Percentiles rank a stretch among this genome's conserved stretches.
These are phyloP conservation scores for Friedmanniomyces endolithicus DNA, from an alignment of 495 filamentous ascomycete genomes.

Conservation along the genomic window DNA sequence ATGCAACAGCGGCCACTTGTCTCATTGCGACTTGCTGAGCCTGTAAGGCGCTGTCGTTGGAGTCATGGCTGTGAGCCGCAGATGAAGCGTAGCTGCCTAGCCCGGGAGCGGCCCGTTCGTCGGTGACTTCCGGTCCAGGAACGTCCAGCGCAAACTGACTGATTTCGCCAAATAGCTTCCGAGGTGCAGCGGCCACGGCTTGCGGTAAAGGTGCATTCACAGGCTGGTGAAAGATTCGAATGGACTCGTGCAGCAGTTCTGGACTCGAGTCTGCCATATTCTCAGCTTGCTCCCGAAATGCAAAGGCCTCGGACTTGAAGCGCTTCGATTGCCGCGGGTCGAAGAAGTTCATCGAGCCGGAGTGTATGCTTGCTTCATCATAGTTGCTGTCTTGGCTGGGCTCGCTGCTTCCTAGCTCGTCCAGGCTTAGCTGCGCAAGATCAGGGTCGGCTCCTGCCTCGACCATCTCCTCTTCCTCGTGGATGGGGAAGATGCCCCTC, in stretches of 20 bases:
- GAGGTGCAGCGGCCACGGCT: constrained; percentile 20
- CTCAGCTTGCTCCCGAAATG: constrained; percentile 21
- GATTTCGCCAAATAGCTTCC: constrained; percentile 71
- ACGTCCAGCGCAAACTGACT: constrained; percentile 56
- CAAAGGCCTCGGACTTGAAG: constrained; percentile 21
- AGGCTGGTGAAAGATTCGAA: constrained; percentile 7
- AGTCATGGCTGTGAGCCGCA: neutral
- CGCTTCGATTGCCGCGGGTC: constrained; percentile 26
- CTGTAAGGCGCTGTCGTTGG: neutral
- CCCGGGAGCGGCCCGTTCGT: constrained; percentile 22
- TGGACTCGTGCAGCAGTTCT: constrained; percentile 21
- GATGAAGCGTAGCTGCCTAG: constrained; percentile 12
- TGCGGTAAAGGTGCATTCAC: constrained; percentile 1
- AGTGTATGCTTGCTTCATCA: constrained; percentile 28
- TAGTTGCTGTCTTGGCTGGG: constrained; percentile 12
- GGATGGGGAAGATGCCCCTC: constrained; percentile 31
- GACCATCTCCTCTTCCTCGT: constrained; percentile 40
- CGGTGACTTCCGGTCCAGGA: constrained; percentile 43
- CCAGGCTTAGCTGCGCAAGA: constrained; percentile 58
- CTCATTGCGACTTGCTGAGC: neutral
- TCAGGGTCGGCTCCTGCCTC: constrained; percentile 38
- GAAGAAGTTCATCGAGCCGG: constrained; percentile 19
- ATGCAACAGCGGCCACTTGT: constrained; percentile 8
- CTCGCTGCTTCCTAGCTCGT: constrained; percentile 29
- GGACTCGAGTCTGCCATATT: constrained; percentile 24